Conservation (phyloP, 352 stramenopile genomes). For the Globisporangium uncinulatum region DNA sequence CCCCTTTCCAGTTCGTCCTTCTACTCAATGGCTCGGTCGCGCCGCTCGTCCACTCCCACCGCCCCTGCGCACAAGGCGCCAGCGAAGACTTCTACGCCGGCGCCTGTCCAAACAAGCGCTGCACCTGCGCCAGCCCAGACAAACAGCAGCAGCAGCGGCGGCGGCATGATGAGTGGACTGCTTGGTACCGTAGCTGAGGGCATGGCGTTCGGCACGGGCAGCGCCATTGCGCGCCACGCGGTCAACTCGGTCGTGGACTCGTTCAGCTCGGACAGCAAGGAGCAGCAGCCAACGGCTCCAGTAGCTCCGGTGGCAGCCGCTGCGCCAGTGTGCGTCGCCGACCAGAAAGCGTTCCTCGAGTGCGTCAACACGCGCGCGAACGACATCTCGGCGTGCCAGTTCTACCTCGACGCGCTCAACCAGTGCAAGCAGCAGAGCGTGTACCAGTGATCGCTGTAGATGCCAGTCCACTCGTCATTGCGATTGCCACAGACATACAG, state of each 20-base stretch:
- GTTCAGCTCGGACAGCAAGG: constrained; percentile 51
- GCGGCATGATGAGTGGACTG: constrained; percentile 89
- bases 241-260: constrained; percentile 63
- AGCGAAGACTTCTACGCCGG: constrained; percentile 5
- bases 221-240: constrained; percentile 90
- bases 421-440: constrained; percentile 75
- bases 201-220: constrained; percentile 96
- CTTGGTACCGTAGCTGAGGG: constrained; percentile 93
- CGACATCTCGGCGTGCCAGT: constrained; percentile 79
- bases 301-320: constrained; percentile 12
- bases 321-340: constrained; percentile 35
- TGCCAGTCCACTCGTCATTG: neutral
- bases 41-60: constrained; percentile 33
- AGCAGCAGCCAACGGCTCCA: constrained; percentile 18
- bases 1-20: neutral
- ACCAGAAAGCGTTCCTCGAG: constrained; percentile 78
- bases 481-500: no score
- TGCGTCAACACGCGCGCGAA: constrained; percentile 73
- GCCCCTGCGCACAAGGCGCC: constrained; percentile 41
- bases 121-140: constrained; percentile 22
- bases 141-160: constrained; percentile 21
- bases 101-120: constrained; percentile 28
- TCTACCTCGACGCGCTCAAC: constrained; percentile 80
- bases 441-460: constrained; percentile 32
- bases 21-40: constrained; percentile 60